Evolutionary conservation across 257 asterid genomes (phyloP), one percentile per base, ranked within the genome.

Genomic region (Petunia secreta): DNA sequence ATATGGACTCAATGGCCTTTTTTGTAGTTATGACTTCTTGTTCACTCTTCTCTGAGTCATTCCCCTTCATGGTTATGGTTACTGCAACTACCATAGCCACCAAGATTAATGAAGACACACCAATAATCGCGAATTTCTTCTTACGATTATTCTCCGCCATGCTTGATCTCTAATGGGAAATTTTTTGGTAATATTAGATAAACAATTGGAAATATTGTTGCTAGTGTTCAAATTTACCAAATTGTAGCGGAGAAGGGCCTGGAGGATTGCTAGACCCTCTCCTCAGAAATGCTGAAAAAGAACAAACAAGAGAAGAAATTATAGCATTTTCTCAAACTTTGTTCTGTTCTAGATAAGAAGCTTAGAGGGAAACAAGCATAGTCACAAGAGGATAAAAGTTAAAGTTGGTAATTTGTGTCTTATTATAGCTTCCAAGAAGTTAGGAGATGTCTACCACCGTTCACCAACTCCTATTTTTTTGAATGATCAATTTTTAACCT

Each of bases 61-160:
- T 53, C 0, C 68, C 79, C 3, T 38, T 75, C 62, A 76, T 67
- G 9, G 85, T 86, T 1, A 89, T 8, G 43, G 87, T 64, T 2
- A 89, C 79, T 3, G 92, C 95, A 2, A 88, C 88, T 43, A 90
- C 87, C 93, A 93, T 87, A 3, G 94, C 92, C 5, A 90, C 89
- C 54, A 93, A 83, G 77, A 91, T 71, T 0, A 87, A 5, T 10
- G 93, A 89, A 40, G 89, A 82, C 1, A 93, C 84, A 0, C 81
- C 43, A 16, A 90, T 77, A n/a, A 88, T 40, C 4, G 67, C 67
- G 1, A 84, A 60, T 53, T 91, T 91, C 73, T 84, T 91, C 87
- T 76, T 86, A 5, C 71, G 71, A 3, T 88, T 80, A 5, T 87
- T 77, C 8, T 80, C 90, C 6, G 77, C 90, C 98, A 93, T 91